These are phyloP conservation scores for Eleusine indica DNA, from an alignment of 176 grass and related monocot species.

Conservation along the genomic window DNA sequence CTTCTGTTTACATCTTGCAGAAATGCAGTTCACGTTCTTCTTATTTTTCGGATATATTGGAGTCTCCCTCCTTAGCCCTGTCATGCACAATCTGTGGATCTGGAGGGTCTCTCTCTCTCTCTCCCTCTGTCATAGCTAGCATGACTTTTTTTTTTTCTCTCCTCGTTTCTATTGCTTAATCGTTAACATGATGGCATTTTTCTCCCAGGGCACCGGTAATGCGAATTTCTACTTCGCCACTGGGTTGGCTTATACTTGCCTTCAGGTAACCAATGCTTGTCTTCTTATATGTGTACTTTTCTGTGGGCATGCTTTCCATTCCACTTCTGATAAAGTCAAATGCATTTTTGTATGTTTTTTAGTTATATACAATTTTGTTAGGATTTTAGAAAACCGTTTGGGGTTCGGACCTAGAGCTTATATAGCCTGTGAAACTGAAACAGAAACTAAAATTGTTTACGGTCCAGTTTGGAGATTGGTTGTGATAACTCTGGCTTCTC, in stretches of 20 bases:
- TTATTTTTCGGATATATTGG: slow-evolving; percentile 89
- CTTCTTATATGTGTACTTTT: neutral
- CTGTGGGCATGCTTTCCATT: neutral
- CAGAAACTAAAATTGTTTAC: no score
- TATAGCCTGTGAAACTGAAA: no score
- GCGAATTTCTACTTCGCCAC: slow-evolving; percentile 99
- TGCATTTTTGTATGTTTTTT: neutral
- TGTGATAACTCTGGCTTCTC: neutral
- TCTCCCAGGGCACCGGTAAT: slow-evolving; percentile 80
- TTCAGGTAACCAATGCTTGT: slow-evolving; percentile 65
- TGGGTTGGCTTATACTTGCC: slow-evolving; percentile 86
- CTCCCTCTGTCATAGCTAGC: slow-evolving; percentile 36
- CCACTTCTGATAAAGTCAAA: neutral
- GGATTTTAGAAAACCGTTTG: neutral
- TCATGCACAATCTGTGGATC: slow-evolving; percentile 99
- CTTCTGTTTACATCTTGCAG: slow-evolving; percentile 57
- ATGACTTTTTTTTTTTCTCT: neutral
- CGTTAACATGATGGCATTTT: slow-evolving; percentile 6
- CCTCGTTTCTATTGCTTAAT: neutral
- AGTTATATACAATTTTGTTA: neutral
- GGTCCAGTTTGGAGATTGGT: neutral
- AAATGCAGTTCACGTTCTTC: slow-evolving; percentile 98
- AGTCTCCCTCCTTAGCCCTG: slow-evolving; percentile 88
- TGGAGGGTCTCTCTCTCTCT: slow-evolving; percentile 76
- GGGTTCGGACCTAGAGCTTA: neutral